Evolutionary conservation across 2,329 filamentous ascomycete genomes (phyloP).

Genomic region (Lachnellula arida): DNA sequence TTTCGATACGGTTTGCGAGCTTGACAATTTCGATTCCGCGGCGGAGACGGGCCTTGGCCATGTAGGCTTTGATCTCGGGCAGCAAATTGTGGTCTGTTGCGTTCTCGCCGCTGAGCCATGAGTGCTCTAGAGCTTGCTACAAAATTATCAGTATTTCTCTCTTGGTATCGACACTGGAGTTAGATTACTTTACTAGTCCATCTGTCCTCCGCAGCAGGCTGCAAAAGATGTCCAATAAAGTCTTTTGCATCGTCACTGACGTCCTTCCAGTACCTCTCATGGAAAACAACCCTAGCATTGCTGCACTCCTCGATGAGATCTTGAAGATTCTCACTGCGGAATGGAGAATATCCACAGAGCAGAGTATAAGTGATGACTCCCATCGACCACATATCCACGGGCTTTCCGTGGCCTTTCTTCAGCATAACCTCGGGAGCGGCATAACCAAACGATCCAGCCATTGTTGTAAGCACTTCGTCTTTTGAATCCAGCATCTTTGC

Average conservation of each 20-base stretch:
- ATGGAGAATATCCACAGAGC: slow-evolving; percentile 96
- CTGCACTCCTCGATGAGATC: slow-evolving; percentile 95
- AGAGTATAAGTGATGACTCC: slow-evolving; percentile 98
- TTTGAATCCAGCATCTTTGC: slow-evolving; percentile 94
- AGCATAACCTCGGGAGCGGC: slow-evolving; percentile 98
- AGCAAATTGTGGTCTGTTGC: slow-evolving; percentile 95
- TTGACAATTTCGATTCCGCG: slow-evolving; percentile 96
- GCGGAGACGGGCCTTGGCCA: slow-evolving; percentile 83
- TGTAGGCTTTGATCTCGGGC: slow-evolving; percentile 92
- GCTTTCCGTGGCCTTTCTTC: slow-evolving; percentile 94
- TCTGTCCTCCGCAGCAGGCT: slow-evolving; percentile 71
- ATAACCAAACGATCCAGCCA: slow-evolving; percentile 98
- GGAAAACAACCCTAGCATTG: slow-evolving; percentile 80
- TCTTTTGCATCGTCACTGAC: slow-evolving; percentile 93
- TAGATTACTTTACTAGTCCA: slow-evolving; percentile 67
- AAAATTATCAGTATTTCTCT: slow-evolving; percentile 12
- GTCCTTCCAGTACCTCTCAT: slow-evolving; percentile 97
- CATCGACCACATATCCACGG: slow-evolving; percentile 98
- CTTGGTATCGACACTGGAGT: neutral
- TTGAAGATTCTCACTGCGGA: slow-evolving; percentile 87
- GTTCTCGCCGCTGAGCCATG: slow-evolving; percentile 86
- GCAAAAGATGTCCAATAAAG: slow-evolving; percentile 80
- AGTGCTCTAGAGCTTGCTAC: slow-evolving; percentile 72
- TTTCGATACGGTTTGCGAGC: slow-evolving; percentile 90
- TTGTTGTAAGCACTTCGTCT: slow-evolving; percentile 89